These are phyloP conservation scores for Didymella exigua DNA, from an alignment of 2,329 filamentous ascomycete species.

Conservation along the genomic window DNA sequence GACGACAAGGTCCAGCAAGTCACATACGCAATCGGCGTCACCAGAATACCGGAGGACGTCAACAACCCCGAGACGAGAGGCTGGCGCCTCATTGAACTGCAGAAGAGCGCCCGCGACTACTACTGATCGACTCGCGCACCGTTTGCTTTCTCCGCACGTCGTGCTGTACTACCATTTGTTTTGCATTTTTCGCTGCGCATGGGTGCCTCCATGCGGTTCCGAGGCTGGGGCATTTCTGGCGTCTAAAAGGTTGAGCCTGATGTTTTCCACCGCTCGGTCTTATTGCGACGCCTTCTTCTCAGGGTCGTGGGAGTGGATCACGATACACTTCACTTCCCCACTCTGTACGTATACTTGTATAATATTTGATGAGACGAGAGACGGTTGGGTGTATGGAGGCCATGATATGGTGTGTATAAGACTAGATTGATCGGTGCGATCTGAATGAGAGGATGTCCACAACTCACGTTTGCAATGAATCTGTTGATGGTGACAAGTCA, in stretches of 20 bases:
- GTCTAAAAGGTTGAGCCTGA: constrained; percentile 25
- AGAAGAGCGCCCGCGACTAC: constrained; percentile 96
- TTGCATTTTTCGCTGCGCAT: constrained; percentile 20
- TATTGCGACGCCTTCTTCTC: constrained; percentile 14
- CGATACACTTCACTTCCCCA: constrained; percentile 30
- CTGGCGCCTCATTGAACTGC: constrained; percentile 97
- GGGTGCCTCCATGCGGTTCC: constrained; percentile 21
- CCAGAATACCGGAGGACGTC: constrained; percentile 90
- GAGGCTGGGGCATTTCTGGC: constrained; percentile 38
- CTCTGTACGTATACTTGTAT: constrained; percentile 37
- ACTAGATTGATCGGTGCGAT: neutral
- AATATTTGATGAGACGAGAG: constrained; percentile 8
- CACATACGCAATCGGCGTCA: constrained; percentile 97
- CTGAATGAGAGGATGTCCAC: neutral
- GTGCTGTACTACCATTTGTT: constrained; percentile 27
- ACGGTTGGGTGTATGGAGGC: no score
- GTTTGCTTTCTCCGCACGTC: constrained; percentile 2
- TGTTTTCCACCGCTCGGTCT: constrained; percentile 21
- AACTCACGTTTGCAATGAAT: no score
- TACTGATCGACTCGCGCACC: constrained; percentile 57
- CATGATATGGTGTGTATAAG: constrained; percentile 8
- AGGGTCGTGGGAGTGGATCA: constrained; percentile 14
- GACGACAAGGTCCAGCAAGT: constrained; percentile 98
- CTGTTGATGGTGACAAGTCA: no score
- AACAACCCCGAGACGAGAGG: constrained; percentile 95